Conservation (phyloP, 805 yeast genomes). For the Candida tammaniensis region DNA sequence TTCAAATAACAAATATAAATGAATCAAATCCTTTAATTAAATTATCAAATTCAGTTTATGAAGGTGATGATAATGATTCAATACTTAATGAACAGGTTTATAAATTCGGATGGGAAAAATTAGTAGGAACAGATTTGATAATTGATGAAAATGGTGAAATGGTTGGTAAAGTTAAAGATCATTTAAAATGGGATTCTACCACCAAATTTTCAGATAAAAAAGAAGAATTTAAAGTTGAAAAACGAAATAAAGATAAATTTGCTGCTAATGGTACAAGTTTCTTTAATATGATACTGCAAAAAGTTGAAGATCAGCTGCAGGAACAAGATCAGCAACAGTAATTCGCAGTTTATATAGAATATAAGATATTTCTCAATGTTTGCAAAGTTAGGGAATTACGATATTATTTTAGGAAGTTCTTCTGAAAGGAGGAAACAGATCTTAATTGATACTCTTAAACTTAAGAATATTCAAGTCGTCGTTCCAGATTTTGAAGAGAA, state of each 20-base stretch:
- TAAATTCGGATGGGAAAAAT: conserved; percentile 71
- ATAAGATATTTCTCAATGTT: too few species aligned
- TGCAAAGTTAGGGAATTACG: conserved; percentile 4
- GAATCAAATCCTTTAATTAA: conserved; percentile 34
- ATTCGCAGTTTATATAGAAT: too few species aligned
- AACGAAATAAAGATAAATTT: conserved; percentile 15
- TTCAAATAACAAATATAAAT: conserved; percentile 35
- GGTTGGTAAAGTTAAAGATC: conserved; percentile 39
- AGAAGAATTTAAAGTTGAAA: conserved; percentile 13
- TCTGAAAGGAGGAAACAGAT: conserved; percentile 82
- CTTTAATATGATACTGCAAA: conserved; percentile 8
- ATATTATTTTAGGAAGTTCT: conserved; percentile 54
- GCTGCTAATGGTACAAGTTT: conserved; percentile 15
- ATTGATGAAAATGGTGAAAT: conserved; percentile 44
- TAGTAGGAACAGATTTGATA: conserved; percentile 70
- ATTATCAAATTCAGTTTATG: conserved; percentile 29
- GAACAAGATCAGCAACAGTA: neutral
- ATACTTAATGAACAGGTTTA: conserved; percentile 50
- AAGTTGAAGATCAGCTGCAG: conserved; percentile 5
- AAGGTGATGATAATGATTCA: conserved; percentile 21
- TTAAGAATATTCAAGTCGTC: conserved; percentile 42
- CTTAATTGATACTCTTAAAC: conserved; percentile 52
- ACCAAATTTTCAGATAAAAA: conserved; percentile 23
- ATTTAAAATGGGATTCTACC: conserved; percentile 27
- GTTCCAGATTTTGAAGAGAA: conserved; percentile 78